Conservation (phyloP, 208 protist genomes). For the Acanthamoeba triangularis region DNA sequence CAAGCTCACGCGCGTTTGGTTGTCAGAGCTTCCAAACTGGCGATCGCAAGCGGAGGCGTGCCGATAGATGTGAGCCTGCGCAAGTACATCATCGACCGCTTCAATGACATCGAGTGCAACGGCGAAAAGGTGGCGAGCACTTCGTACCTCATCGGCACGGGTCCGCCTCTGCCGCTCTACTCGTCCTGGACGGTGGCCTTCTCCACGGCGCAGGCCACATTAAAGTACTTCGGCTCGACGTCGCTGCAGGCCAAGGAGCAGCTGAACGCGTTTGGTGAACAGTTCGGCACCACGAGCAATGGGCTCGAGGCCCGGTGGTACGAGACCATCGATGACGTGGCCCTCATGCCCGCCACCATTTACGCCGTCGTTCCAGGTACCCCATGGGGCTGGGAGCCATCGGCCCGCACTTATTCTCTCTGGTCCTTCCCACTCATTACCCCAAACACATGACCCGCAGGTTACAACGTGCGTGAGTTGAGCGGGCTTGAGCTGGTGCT, state of each 20-base stretch:
- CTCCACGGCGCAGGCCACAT: not conserved
- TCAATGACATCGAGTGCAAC: not conserved
- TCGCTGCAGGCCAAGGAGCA: not conserved
- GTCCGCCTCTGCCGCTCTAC: not conserved
- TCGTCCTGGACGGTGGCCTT: not conserved
- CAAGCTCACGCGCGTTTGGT: too few relatives aligned
- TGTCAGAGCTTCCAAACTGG: not conserved
- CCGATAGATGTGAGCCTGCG: not conserved
- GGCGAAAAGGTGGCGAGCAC: not conserved
- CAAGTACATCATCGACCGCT: not conserved
- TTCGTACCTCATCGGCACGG: not conserved
- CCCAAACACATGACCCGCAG: not conserved
- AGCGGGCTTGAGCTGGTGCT: not conserved
- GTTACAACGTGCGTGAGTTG: not conserved
- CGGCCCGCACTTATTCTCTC: not conserved
- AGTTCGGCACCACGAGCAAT: not conserved
- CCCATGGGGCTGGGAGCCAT: not conserved
- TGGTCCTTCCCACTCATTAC: not conserved
- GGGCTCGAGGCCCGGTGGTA: not conserved
- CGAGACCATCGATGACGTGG: not conserved
- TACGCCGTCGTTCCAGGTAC: not conserved
- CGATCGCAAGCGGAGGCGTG: not conserved
- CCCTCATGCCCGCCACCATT: not conserved
- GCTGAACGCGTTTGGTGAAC: not conserved
- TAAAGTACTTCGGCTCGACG: not conserved